Conservation (phyloP, 2,329 filamentous ascomycete species). For the Lachnellula hyalina region DNA sequence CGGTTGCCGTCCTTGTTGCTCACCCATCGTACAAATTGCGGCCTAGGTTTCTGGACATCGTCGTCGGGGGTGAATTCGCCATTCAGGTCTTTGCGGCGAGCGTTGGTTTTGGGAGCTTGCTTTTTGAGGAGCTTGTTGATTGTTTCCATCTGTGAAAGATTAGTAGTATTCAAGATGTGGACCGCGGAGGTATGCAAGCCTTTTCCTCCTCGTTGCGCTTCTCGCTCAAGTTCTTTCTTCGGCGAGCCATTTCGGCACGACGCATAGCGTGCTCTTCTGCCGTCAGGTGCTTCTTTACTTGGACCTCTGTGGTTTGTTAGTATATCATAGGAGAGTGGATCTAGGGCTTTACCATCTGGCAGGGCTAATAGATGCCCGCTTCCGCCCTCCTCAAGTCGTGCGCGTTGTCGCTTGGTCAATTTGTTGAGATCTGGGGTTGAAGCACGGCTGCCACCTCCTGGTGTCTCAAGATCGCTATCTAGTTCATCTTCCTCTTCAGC, state of each 20-base stretch:
- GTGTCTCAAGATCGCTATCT: conserved; percentile 34
- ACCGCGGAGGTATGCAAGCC: conserved; percentile 35
- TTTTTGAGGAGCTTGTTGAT: conserved; percentile 88
- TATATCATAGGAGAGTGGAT: not conserved
- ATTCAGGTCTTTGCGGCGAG: conserved; percentile 36
- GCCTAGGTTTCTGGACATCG: conserved; percentile 46
- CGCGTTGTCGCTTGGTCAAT: conserved; percentile 64
- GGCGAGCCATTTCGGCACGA: conserved; percentile 66
- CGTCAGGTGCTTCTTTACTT: conserved; percentile 67
- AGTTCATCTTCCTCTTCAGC: conserved; percentile 36
- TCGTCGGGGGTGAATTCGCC: conserved; percentile 44
- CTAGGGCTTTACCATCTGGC: conserved; percentile 33
- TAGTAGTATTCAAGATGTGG: conserved; percentile 3
- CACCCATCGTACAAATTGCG: conserved; percentile 65
- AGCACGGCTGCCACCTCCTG: conserved; percentile 45
- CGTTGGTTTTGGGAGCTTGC: conserved; percentile 70
- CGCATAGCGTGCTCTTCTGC: conserved; percentile 70
- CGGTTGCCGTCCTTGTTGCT: conserved; percentile 59
- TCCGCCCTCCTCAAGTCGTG: conserved; percentile 48
- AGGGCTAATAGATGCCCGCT: conserved; percentile 38
- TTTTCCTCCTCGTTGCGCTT: conserved; percentile 77
- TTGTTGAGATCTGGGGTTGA: conserved; percentile 60
- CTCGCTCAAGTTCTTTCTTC: conserved; percentile 68
- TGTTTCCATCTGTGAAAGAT: conserved; percentile 65
- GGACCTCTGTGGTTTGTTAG: conserved; percentile 46